phyloP scores from a whole-genome alignment of 2,329 filamentous ascomycete genomes.

The Ophiostoma perfectum region DNA sequence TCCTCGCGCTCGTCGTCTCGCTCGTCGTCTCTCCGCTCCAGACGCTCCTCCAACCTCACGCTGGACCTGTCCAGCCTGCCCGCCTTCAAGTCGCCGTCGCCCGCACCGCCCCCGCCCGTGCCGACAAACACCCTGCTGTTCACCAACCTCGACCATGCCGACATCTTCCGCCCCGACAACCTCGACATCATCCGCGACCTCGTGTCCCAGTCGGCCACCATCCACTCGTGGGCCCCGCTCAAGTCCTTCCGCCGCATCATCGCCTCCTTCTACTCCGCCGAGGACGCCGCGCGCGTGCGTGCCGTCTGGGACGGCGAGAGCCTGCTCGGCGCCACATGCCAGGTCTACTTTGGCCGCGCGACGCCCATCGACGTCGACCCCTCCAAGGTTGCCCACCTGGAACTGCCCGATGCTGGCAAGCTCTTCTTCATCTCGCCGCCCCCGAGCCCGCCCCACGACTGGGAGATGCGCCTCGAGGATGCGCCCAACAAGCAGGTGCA shows the following conservation, averaged over 20 bases:
- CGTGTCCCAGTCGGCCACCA: conserved; percentile 62
- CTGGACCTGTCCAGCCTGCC: conserved; percentile 71
- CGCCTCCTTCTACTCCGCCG: conserved; percentile 67
- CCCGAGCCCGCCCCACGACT: conserved; percentile 62
- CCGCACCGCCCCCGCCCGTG: conserved; percentile 48
- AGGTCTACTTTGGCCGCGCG: conserved; percentile 62
- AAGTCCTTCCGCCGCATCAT: conserved; percentile 79
- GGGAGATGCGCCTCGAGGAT: conserved; percentile 63
- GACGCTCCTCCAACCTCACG: conserved; percentile 47
- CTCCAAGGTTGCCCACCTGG: conserved; percentile 51
- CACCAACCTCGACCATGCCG: conserved; percentile 68
- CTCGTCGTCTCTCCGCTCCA: conserved; percentile 35
- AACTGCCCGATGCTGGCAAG: conserved; percentile 64
- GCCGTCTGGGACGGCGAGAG: conserved; percentile 67
- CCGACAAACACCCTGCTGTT: conserved; percentile 81
- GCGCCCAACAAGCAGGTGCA: conserved; percentile 66
- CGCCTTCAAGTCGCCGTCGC: conserved; percentile 33
- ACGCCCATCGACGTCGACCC: conserved; percentile 46
- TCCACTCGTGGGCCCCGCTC: conserved; percentile 73
- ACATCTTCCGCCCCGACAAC: conserved; percentile 70
- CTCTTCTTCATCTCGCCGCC: conserved; percentile 69
- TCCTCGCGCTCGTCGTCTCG: conserved; percentile 27
- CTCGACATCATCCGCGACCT: conserved; percentile 67
- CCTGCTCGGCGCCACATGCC: conserved; percentile 63
- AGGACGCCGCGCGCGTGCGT: conserved; percentile 65